Evolutionary conservation across 2,329 filamentous ascomycete genomes (phyloP).

Genomic region (Epichloe amarillans): DNA sequence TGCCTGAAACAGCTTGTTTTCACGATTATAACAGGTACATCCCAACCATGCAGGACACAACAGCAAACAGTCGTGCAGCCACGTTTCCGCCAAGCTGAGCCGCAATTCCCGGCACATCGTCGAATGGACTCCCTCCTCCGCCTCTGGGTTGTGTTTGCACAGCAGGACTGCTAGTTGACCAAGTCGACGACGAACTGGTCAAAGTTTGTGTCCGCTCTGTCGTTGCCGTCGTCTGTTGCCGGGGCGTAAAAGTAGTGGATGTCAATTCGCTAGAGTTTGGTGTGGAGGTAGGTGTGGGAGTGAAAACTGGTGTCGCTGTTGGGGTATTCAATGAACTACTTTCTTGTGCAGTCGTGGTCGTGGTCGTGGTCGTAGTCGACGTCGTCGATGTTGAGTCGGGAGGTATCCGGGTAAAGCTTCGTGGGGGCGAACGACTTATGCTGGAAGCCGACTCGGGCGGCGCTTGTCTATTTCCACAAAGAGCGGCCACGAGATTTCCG

Average conservation of each 20-base stretch:
- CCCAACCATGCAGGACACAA: background rate
- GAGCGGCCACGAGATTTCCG: conserved; percentile 22
- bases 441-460: conserved; percentile 1
- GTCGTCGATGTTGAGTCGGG: background rate
- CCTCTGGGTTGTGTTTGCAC: conserved; percentile 6
- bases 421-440: background rate
- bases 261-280: background rate
- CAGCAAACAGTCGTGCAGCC: background rate
- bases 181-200: background rate
- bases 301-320: background rate
- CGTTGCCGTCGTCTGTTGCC: background rate
- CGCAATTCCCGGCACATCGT: conserved; percentile 3
- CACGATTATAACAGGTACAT: background rate
- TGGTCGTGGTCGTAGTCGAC: background rate
- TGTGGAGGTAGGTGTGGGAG: background rate
- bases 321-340: background rate
- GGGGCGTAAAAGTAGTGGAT: background rate
- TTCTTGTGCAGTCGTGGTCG: background rate
- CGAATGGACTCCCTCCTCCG: conserved; percentile 13
- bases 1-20: too few species aligned
- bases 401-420: conserved; percentile 1
- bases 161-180: conserved; percentile 2
- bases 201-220: background rate
- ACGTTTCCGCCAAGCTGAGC: background rate
- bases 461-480: conserved; percentile 18